These are phyloP conservation scores for Vigna hirtella DNA, from an alignment of 306 rosid species.

Conservation along the genomic window DNA sequence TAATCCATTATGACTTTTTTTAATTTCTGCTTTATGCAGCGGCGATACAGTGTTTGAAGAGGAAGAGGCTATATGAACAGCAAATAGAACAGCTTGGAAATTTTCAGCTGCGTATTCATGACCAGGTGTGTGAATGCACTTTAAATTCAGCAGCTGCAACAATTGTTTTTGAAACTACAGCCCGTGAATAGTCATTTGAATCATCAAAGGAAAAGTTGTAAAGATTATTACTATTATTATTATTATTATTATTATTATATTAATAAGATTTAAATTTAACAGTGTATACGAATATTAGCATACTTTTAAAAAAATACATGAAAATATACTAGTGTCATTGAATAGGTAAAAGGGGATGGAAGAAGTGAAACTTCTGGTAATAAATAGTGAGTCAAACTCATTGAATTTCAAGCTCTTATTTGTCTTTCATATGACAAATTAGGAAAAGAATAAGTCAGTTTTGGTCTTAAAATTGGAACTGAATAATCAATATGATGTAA, in stretches of 20 bases:
- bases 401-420: not conserved
- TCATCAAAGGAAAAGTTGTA: conserved; percentile 2
- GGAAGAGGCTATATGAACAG: conserved; percentile 92
- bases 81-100: conserved; percentile 99
- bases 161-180: not conserved
- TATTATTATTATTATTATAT: too few relatives aligned
- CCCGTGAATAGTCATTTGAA: not conserved
- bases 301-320: not conserved
- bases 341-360: conserved; percentile 4
- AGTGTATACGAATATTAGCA: not conserved
- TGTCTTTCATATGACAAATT: not conserved
- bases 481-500: conserved; percentile 9
- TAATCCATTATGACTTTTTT: not conserved
- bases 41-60: conserved; percentile 96
- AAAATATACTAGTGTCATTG: not conserved
- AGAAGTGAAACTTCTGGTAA: conserved; percentile 6
- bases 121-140: conserved; percentile 74
- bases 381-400: not conserved
- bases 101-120: conserved; percentile 96
- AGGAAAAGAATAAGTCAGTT: not conserved
- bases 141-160: not conserved
- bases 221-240: not conserved
- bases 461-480: conserved; percentile 22
- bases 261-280: not conserved
- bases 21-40: conserved; percentile 57